Evolutionary conservation across 345 rosid species (phyloP).

Genomic region (Sisymbrium irio): DNA sequence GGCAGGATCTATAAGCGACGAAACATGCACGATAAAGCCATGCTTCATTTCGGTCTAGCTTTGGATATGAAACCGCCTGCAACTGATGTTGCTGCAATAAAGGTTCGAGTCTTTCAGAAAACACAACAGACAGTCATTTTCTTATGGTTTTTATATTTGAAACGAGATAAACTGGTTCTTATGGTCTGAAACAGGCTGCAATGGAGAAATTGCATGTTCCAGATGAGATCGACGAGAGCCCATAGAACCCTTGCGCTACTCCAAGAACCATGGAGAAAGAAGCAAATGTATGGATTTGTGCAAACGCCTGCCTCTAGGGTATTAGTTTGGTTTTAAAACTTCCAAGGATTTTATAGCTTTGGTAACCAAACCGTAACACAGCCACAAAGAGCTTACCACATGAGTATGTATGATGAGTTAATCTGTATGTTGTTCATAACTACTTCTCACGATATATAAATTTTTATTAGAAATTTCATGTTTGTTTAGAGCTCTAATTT

Average conservation of each 20-base stretch:
- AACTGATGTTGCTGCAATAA: constrained; percentile 83
- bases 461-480: neutral
- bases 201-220: constrained; percentile 97
- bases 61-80: constrained; percentile 97
- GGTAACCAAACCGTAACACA: constrained; percentile 10
- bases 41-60: constrained; percentile 93
- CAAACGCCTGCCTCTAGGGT: constrained; percentile 27
- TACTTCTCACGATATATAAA: constrained; percentile 9
- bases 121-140: constrained; percentile 10
- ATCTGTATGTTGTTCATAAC: constrained; percentile 29
- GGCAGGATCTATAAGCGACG: constrained; percentile 78
- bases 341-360: constrained; percentile 25
- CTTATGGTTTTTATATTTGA: neutral
- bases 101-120: constrained; percentile 47
- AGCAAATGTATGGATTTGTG: neutral
- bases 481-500: neutral
- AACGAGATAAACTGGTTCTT: neutral
- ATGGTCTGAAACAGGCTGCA: constrained; percentile 68
- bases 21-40: constrained; percentile 80
- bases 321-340: constrained; percentile 17
- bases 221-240: constrained; percentile 75
- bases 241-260: constrained; percentile 11
- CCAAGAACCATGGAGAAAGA: constrained; percentile 18
- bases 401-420: constrained; percentile 5
- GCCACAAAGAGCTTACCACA: constrained; percentile 21